A percentile compares a stretch with the other conserved stretches of the same genome.
These are phyloP conservation scores for Tetramitus jugosus DNA, from an alignment of 208 protist species.

Conservation along the genomic window DNA sequence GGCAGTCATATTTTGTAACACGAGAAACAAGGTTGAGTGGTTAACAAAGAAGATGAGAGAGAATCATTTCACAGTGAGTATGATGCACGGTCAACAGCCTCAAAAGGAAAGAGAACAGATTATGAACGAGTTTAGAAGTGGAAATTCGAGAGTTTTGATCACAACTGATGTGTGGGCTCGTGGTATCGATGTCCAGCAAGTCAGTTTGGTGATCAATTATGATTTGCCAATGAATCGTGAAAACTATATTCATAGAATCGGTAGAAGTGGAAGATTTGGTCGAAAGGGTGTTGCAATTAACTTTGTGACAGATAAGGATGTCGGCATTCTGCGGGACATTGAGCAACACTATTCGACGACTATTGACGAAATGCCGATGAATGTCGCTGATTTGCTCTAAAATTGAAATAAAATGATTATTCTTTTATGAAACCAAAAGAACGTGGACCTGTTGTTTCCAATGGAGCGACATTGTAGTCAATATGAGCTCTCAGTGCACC, in stretches of 20 bases:
- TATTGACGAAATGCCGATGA: constrained; percentile 87
- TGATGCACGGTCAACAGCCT: constrained; percentile 93
- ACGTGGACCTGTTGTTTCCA: too few species aligned
- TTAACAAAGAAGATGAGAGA: constrained; percentile 89
- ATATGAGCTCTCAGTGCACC: neutral
- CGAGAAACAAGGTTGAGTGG: constrained; percentile 94
- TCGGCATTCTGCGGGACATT: constrained; percentile 80
- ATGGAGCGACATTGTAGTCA: neutral
- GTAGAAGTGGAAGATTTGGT: constrained; percentile 91
- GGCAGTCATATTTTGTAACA: constrained; percentile 99
- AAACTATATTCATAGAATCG: constrained; percentile 88
- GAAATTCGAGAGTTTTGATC: constrained; percentile 93
- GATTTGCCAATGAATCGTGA: constrained; percentile 85
- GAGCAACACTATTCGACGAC: constrained; percentile 92
- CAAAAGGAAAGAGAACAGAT: constrained; percentile 95
- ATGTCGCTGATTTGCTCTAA: constrained; percentile 40
- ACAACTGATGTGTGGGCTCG: constrained; percentile 93
- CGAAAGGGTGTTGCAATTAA: constrained; percentile 97
- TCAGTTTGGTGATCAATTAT: constrained; percentile 96
- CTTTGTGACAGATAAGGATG: constrained; percentile 85
- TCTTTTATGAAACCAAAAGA: too few species aligned
- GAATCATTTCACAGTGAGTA: constrained; percentile 87
- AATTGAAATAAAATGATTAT: too few species aligned
- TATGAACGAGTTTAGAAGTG: constrained; percentile 92
- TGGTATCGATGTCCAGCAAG: constrained; percentile 89